Base-by-base conservation (phyloP, 257 asterid species). In the Gentiana macrophylla region DNA sequence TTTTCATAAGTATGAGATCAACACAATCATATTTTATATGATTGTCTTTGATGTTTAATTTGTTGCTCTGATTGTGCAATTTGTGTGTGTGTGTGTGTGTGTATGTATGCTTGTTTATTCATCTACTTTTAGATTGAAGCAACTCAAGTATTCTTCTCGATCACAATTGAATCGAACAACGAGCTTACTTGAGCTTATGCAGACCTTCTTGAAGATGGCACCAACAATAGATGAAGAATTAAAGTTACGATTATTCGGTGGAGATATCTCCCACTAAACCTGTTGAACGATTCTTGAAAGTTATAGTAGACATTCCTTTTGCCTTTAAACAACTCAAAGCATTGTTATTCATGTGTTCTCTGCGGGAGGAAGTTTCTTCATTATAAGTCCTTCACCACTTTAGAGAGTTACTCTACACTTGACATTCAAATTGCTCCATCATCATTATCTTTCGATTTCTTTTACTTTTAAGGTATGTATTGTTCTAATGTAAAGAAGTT, bases 181-280 rank as follows among this genome's bases (percentile, higher is more conserved):
- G 89, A 81, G 80, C 91, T 86, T 50, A 91, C 95, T 69, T 50
- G 94, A 84, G 64, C 77, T 86, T 66, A 35, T 76, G 66, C 89
- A 72, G 60, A 84, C 84, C 44, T 67, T 86, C 67, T 65, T 86
- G 66, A 84, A 73, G 70, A 77, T 84, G 94, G 84, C 89, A 9
- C 95, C 95, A 8, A 84, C 95, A 5, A 35, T 76, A 4, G 97
- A 89, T 0, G 97, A 86, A 76, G 95, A 89, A 74, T 72, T 89
- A 58, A 89, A 84, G 69, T 95, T 89, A 35, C 74, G 97, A 63
- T 62, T 86, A 70, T 89, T 65, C 60, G 49, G 50, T 64, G 97
- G 93, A 60, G 95, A 89, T 52, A 48, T 80, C 52, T 57, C 87
- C 58, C 83, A 49, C 86, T 90, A 44, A 94, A 95, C 55, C 93